Percentiles rank a stretch among this genome's conserved stretches.
Evolutionary conservation across 352 stramenopile genomes (phyloP).

Genomic region (Saprolegnia diclina): DNA sequence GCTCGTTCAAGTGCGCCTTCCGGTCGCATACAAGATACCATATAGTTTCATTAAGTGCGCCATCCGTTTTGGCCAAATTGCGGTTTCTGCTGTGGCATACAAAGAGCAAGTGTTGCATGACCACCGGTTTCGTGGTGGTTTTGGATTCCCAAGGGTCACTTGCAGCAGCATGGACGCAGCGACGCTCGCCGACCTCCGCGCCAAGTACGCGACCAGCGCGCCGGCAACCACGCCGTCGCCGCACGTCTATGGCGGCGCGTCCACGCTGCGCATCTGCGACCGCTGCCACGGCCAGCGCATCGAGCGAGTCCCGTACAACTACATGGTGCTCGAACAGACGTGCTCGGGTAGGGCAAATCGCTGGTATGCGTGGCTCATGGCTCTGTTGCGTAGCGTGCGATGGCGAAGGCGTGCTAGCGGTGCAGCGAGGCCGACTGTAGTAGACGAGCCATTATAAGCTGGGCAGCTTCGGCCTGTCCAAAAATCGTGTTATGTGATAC

Average conservation of each 20-base stretch:
- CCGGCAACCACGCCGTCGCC: not conserved
- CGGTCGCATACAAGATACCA: not conserved
- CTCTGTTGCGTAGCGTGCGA: conserved; percentile 32
- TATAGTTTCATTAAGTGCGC: too few species aligned
- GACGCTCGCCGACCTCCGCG: not conserved
- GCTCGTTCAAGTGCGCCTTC: not conserved
- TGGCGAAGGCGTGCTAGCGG: conserved; percentile 45
- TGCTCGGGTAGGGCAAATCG: conserved; percentile 32
- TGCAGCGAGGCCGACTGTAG: not conserved
- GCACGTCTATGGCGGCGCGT: not conserved
- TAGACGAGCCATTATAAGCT: too few species aligned
- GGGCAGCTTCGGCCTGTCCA: too few species aligned
- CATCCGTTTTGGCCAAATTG: not conserved
- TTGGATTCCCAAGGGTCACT: not conserved
- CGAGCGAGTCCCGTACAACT: conserved; percentile 49
- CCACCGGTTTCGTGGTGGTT: not conserved
- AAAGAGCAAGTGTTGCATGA: not conserved
- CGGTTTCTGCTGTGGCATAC: not conserved
- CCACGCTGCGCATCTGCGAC: conserved; percentile 38
- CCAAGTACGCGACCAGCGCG: conserved; percentile 12
- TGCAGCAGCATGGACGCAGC: not conserved
- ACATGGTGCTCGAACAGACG: conserved; percentile 49
- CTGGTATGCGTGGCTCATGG: not conserved
- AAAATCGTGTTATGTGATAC: too few species aligned
- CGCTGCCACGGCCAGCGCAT: conserved; percentile 53